Percentiles rank a stretch among this genome's conserved stretches.
Evolutionary conservation across 2,329 filamentous ascomycete species (phyloP).

Genomic region (Pochonia chlamydosporia): DNA sequence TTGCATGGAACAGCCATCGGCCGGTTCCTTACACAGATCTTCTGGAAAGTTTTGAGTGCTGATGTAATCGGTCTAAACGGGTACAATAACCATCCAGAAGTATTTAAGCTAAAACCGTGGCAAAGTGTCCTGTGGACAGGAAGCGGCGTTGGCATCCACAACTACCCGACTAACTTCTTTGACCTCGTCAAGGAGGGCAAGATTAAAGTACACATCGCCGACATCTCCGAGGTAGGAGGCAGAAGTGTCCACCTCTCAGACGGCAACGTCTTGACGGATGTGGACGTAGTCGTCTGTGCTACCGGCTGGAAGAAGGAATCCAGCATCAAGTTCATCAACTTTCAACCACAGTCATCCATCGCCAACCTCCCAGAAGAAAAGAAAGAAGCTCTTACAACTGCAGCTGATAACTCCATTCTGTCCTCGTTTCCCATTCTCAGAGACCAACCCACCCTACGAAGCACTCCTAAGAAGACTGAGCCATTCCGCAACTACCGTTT

Average conservation of each 20-base stretch:
- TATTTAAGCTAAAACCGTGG: constrained; percentile 28
- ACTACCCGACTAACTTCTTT: constrained; percentile 42
- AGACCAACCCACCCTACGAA: background rate
- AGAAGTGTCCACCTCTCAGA: constrained; percentile 35
- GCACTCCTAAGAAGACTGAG: too few species aligned
- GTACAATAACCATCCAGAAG: constrained; percentile 36
- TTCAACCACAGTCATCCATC: background rate
- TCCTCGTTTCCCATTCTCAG: background rate
- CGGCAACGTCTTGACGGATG: constrained; percentile 29
- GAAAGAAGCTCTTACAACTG: background rate
- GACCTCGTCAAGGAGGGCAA: constrained; percentile 42
- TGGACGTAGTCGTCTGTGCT: constrained; percentile 42
- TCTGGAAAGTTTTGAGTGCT: constrained; percentile 42
- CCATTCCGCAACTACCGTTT: constrained; percentile 2
- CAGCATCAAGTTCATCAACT: constrained; percentile 33
- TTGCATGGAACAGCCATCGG: constrained; percentile 46
- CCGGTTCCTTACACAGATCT: constrained; percentile 37
- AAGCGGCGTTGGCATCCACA: background rate
- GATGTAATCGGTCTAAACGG: constrained; percentile 41
- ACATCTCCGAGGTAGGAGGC: constrained; percentile 35
- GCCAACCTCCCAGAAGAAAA: background rate
- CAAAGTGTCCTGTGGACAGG: background rate
- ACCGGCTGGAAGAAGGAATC: constrained; percentile 47
- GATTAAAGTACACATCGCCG: constrained; percentile 41
- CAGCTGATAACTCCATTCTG: constrained; percentile 1